Percentiles rank a stretch among this genome's conserved stretches.
Evolutionary conservation across 2,329 filamentous ascomycete species (phyloP).

Genomic region (Microsporum ferrugineum): DNA sequence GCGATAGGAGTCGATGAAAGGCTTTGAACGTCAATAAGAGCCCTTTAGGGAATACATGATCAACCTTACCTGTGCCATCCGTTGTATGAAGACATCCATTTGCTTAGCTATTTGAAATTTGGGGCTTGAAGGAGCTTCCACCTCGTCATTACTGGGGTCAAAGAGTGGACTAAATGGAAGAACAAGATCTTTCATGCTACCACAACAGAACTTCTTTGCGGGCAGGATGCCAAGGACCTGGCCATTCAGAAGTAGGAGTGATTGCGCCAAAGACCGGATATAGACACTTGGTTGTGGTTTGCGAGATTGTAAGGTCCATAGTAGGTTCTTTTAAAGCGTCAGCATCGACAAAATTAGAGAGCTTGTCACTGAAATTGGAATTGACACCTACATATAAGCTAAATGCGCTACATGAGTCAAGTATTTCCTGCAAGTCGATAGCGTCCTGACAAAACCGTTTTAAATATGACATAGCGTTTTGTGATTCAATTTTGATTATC

Average conservation of each 20-base stretch:
- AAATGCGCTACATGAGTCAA: constrained; percentile 56
- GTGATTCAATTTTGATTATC: constrained; percentile 65
- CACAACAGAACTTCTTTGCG: constrained; percentile 63
- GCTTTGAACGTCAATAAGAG: constrained; percentile 35
- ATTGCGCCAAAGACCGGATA: constrained; percentile 67
- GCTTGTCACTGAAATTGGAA: neutral
- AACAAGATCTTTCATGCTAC: constrained; percentile 67
- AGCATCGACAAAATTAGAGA: neutral
- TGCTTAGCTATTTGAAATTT: constrained; percentile 60
- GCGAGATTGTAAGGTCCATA: constrained; percentile 38
- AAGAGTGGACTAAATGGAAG: constrained; percentile 61
- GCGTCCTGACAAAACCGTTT: constrained; percentile 61
- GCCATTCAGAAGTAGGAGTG: constrained; percentile 62
- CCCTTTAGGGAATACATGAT: neutral
- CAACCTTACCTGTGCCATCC: constrained; percentile 36
- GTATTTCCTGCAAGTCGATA: constrained; percentile 53
- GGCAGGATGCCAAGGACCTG: constrained; percentile 56
- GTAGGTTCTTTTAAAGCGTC: constrained; percentile 6
- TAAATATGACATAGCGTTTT: constrained; percentile 60
- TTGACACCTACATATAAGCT: constrained; percentile 52
- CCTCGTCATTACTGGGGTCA: constrained; percentile 60
- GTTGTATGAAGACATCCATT: constrained; percentile 57
- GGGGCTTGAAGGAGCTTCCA: constrained; percentile 63
- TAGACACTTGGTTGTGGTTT: constrained; percentile 76
- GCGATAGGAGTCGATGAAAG: constrained; percentile 73